Percentiles rank a stretch among this genome's conserved stretches.
These are phyloP conservation scores for Malassezia sympodialis DNA, from an alignment of 1,284 basidiomycete genomes.

Conservation along the genomic window DNA sequence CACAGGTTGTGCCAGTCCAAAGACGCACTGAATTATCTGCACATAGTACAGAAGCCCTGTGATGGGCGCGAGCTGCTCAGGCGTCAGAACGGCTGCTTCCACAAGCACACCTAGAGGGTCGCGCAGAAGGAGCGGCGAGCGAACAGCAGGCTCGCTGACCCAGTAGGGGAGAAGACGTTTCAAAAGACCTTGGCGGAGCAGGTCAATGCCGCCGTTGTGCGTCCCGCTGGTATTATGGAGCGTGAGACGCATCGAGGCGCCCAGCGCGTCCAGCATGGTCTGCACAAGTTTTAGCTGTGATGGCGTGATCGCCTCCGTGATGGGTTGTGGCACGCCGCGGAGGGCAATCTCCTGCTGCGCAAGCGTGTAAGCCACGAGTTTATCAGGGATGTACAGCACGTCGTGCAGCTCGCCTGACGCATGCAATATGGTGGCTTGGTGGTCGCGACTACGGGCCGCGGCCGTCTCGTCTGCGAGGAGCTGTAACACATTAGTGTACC, in stretches of 20 bases:
- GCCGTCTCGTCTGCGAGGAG: slow-evolving; percentile 32
- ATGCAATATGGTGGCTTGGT: slow-evolving; percentile 35
- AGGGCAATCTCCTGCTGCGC: slow-evolving; percentile 40
- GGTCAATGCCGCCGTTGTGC: slow-evolving; percentile 18
- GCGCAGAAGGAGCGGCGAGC: slow-evolving; percentile 39
- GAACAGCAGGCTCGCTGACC: slow-evolving; percentile 40
- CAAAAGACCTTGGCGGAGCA: slow-evolving; percentile 39
- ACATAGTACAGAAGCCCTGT: slow-evolving; percentile 47
- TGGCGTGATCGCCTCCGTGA: slow-evolving; percentile 30
- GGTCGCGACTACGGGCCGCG: slow-evolving; percentile 23
- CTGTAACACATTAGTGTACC: slow-evolving; percentile 35
- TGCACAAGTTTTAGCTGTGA: slow-evolving; percentile 28
- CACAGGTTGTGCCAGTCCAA: slow-evolving; percentile 44
- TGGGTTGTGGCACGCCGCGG: slow-evolving; percentile 26
- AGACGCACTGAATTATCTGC: slow-evolving; percentile 40
- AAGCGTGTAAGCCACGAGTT: slow-evolving; percentile 44
- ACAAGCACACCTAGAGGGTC: slow-evolving; percentile 42
- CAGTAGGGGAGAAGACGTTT: slow-evolving; percentile 46
- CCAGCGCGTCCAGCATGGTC: slow-evolving; percentile 32
- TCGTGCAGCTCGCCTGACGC: slow-evolving; percentile 8
- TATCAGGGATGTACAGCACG: slow-evolving; percentile 36
- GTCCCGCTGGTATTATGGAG: too few relatives aligned
- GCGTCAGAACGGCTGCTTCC: slow-evolving; percentile 38
- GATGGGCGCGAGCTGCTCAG: slow-evolving; percentile 34
- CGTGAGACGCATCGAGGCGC: slow-evolving; percentile 24